These are phyloP conservation scores for Russula vinacea DNA, from an alignment of 768 basidiomycete species.

Conservation along the genomic window DNA sequence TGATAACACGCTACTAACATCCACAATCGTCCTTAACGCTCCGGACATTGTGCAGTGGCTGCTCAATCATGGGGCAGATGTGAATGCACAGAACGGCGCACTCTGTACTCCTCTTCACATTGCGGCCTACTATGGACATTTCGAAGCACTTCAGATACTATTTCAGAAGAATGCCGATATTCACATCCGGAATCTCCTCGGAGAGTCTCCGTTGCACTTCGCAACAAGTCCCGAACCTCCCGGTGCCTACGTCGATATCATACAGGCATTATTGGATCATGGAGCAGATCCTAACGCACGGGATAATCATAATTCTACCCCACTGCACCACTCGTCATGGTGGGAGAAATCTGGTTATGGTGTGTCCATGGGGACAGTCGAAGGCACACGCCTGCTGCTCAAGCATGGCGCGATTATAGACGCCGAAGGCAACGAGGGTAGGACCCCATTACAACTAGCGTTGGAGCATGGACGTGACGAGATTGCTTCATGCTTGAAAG, in stretches of 20 bases:
- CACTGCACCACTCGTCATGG: background rate
- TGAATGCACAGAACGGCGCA: background rate
- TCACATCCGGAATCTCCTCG: background rate
- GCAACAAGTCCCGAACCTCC: background rate
- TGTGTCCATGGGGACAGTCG: background rate
- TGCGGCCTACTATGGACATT: background rate
- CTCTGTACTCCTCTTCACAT: background rate
- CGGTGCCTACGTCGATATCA: background rate
- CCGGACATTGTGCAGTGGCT: background rate
- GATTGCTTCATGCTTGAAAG: background rate
- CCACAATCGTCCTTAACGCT: background rate
- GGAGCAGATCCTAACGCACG: background rate
- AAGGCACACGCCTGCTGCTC: background rate
- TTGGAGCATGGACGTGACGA: background rate
- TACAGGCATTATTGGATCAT: background rate
- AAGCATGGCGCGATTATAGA: conserved; percentile 9
- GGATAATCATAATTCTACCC: background rate
- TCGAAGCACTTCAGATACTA: background rate
- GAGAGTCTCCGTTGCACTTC: background rate
- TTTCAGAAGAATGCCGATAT: conserved; percentile 1
- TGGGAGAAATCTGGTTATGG: accelerated
- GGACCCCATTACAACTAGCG: background rate
- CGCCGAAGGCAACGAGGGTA: background rate
- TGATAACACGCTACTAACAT: background rate
- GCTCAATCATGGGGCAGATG: background rate